Base-by-base conservation (phyloP, 208 protist species). In the Leishmania braziliensis region DNA sequence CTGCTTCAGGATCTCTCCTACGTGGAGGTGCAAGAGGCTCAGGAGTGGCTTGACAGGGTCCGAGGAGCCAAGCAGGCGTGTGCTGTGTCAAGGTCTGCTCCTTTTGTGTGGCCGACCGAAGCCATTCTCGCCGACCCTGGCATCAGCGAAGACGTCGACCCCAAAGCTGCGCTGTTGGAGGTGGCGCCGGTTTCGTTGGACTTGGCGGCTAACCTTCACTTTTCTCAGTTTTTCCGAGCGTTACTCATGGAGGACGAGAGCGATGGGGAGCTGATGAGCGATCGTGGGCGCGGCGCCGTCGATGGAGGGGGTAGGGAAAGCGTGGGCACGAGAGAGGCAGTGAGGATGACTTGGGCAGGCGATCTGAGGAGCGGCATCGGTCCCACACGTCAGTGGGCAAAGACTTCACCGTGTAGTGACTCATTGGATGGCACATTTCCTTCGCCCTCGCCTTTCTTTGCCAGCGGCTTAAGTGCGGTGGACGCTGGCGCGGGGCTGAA, bases 1-100 rank as follows among this genome's bases (percentile, higher is more conserved):
- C 82, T 82, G 18, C 82, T 85, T 5, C 82, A 75, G 36, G 65
- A 36, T 26, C 65, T 85, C 62, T 68, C 65, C 18, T 85, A 82
- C 43, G 82, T 48, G 18, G 82, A 85, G 62, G 63, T 82, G 20
- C 62, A 75, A 46, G 53, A n/a, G 50, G 60, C 73, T 4, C 77
- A 76, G 33, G 62, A 60, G 72, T 63, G 58, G 3, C 20, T 85
- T n/a, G 20, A 50, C 2, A 8, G 46, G 12, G 63, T 5, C 63
- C 63, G 54, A 39, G 29, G 33, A 3, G 48, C 33, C 43, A 73
- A 51, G 26, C 43, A 29, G 23, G 23, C 39, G 69, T 73, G 69
- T 43, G 23, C 0, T 1, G 69, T 23, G 23, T 29, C 46, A 33
- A 8, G 8, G 10, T 73, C 10, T 29, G 10, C 5, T 26, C 23